Conservation (phyloP, 1,284 basidiomycete genomes). For the Boletus sp. region DNA sequence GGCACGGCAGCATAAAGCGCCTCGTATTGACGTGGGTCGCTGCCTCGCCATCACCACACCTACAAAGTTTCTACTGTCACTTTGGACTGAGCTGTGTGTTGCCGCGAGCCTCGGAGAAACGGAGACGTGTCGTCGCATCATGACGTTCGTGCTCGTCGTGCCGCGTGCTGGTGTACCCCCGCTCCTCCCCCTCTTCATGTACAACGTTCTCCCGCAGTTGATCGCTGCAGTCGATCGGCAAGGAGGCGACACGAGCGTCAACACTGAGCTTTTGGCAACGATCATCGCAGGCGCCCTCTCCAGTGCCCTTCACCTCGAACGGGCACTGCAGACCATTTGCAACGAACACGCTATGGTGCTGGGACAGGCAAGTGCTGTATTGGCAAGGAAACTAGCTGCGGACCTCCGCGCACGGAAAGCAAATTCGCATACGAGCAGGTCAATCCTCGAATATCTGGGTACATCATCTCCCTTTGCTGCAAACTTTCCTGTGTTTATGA, state of each 20-base stretch:
- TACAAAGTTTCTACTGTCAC: slow-evolving; percentile 52
- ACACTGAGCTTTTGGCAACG: slow-evolving; percentile 56
- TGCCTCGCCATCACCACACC: slow-evolving; percentile 55
- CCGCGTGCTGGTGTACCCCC: slow-evolving; percentile 55
- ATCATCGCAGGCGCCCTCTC: slow-evolving; percentile 62
- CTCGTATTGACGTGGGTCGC: slow-evolving; percentile 58
- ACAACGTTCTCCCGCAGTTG: slow-evolving; percentile 57
- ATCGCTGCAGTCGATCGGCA: slow-evolving; percentile 54
- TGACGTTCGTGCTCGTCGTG: slow-evolving; percentile 59
- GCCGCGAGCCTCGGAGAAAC: slow-evolving; percentile 52
- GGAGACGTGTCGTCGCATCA: slow-evolving; percentile 56
- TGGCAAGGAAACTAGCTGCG: slow-evolving; percentile 58
- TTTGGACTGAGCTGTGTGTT: slow-evolving; percentile 59
- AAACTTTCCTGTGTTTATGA: slow-evolving; percentile 68
- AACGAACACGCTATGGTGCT: slow-evolving; percentile 47
- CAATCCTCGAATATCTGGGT: slow-evolving; percentile 54
- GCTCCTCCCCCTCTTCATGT: slow-evolving; percentile 67
- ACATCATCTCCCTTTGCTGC: slow-evolving; percentile 62
- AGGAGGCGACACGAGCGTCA: slow-evolving; percentile 49
- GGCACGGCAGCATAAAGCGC: slow-evolving; percentile 56
- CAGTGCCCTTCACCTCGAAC: slow-evolving; percentile 62
- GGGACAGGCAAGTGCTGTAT: slow-evolving; percentile 56
- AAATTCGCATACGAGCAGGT: slow-evolving; percentile 46
- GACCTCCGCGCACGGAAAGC: slow-evolving; percentile 51
- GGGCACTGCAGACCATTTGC: slow-evolving; percentile 53